Evolutionary conservation across 371 early-diverging fungal genomes (phyloP), one percentile per base, ranked within the genome.

Genomic region (Rhizopus delemar): DNA sequence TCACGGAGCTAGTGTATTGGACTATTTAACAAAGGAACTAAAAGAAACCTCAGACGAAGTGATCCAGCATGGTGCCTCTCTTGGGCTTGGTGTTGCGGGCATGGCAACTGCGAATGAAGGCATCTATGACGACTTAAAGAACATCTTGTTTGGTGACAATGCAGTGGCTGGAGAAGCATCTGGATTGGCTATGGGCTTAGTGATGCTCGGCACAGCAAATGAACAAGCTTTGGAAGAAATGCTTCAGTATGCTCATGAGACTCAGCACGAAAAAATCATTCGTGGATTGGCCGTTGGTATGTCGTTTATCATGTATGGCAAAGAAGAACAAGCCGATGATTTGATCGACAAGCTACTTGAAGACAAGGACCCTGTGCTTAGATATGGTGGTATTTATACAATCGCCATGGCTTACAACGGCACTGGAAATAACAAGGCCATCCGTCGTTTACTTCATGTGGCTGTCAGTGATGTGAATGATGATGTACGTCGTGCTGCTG

Each of bases 121-220:
- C 3, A 83, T 94, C 50, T 92, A 92, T 62, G 94, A 93, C 56
- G 89, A 89, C 56, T 84, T 95, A 56, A 94, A 90, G 82, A 90
- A 78, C 46, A 87, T 93, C 15, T 82, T 95, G 46, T 96, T 89
- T 71, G 89, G 88, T 41, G 99, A 98, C 74, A 90, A 90, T 60
- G 99, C 99, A 6, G 93, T 99, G 32, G 93, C 96, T 38, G 97
- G 97, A 50, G 99, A 99, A 72, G 99, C 98, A 3, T 99, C 99
- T 36, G 97, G 95, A 58, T 68, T 98, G 35, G 95, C 94, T 28
- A 96, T 99, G 88, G 99, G 99, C 50, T 81, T 99, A 65, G 90
- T 98, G 31, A 95, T 94, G 92, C 86, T 97, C 51, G 99, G 99
- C 45, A 93, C 93, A 15, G 91, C 84, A 13, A 86, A 90, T 12